Percentiles rank a stretch among this genome's conserved stretches.
These are phyloP conservation scores for Mycena sanguinolenta DNA, from an alignment of 768 basidiomycete genomes.

Conservation along the genomic window DNA sequence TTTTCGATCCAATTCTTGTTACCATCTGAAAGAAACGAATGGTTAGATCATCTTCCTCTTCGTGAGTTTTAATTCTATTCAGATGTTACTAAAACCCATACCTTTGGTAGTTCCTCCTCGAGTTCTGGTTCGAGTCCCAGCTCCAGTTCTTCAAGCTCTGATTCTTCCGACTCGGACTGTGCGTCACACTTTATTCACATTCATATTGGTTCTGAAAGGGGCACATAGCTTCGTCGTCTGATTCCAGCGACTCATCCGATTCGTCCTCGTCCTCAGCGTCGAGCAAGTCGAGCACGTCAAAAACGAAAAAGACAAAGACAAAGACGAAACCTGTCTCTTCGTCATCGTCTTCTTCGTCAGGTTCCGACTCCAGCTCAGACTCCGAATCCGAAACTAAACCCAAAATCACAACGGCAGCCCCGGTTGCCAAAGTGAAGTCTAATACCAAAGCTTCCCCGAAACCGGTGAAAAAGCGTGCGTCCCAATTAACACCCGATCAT, in stretches of 20 bases:
- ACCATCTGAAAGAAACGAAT: background rate
- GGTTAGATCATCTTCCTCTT: background rate
- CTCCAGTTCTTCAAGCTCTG: slow-evolving; percentile 39
- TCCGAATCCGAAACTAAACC: slow-evolving; percentile 42
- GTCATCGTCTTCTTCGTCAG: slow-evolving; percentile 36
- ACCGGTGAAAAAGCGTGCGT: slow-evolving; percentile 15
- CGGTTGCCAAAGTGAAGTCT: slow-evolving; percentile 24
- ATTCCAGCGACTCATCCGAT: slow-evolving; percentile 24
- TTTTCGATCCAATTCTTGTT: background rate
- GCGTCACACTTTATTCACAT: background rate
- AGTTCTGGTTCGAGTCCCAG: slow-evolving; percentile 37
- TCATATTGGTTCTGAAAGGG: slow-evolving; percentile 22
- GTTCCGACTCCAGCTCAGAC: slow-evolving; percentile 45
- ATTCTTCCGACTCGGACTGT: slow-evolving; percentile 35
- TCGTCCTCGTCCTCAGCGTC: slow-evolving; percentile 27
- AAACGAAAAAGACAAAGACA: slow-evolving; percentile 37
- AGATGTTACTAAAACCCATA: background rate
- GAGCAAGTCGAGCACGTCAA: slow-evolving; percentile 41
- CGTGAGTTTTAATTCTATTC: background rate
- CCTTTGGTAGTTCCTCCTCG: background rate
- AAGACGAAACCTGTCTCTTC: slow-evolving; percentile 27
- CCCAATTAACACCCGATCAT: background rate
- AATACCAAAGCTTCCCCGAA: slow-evolving; percentile 21
- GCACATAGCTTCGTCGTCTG: slow-evolving; percentile 21
- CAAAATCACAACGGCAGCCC: slow-evolving; percentile 9